These are phyloP conservation scores for Hypomyces rosellus DNA, from an alignment of 2,329 filamentous ascomycete species.

Conservation along the genomic window DNA sequence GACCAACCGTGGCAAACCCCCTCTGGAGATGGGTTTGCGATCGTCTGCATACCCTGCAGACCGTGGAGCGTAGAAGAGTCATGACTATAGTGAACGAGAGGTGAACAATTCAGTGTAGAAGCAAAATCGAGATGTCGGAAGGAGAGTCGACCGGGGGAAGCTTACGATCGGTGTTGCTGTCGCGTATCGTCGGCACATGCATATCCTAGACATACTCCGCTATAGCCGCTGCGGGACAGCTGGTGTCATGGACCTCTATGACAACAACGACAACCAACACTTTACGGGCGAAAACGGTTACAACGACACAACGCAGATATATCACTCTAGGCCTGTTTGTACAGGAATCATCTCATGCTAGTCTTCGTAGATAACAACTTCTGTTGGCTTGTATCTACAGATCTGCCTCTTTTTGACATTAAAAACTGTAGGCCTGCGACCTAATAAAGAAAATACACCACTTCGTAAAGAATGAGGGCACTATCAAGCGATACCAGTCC, in stretches of 20 bases:
- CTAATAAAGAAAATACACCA: constrained; percentile 35
- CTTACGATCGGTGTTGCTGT: constrained; percentile 9
- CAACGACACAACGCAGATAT: no score
- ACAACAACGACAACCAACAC: no score
- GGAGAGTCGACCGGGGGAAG: constrained; percentile 3
- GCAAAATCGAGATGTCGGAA: constrained; percentile 2
- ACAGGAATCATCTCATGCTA: constrained; percentile 1
- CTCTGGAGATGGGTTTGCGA: constrained; percentile 26
- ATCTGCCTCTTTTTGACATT: constrained; percentile 28
- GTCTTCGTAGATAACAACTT: constrained; percentile 10
- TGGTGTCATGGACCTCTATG: no score
- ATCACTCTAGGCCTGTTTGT: no score
- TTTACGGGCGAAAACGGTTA: not conserved
- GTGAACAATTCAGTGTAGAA: not conserved
- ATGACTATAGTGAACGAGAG: constrained; percentile 18
- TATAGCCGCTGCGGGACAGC: no score
- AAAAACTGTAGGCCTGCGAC: constrained; percentile 32
- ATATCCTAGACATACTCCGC: not conserved
- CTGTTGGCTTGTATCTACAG: constrained; percentile 20
- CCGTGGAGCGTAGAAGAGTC: constrained; percentile 29
- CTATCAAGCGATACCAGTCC: constrained; percentile 19
- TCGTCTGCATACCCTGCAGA: constrained; percentile 34
- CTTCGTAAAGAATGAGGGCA: constrained; percentile 24
- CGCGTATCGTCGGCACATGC: constrained; percentile 12
- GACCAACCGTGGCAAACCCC: constrained; percentile 35